These are phyloP conservation scores for Lumnitzera racemosa DNA, from an alignment of 345 rosid genomes.

Conservation along the genomic window DNA sequence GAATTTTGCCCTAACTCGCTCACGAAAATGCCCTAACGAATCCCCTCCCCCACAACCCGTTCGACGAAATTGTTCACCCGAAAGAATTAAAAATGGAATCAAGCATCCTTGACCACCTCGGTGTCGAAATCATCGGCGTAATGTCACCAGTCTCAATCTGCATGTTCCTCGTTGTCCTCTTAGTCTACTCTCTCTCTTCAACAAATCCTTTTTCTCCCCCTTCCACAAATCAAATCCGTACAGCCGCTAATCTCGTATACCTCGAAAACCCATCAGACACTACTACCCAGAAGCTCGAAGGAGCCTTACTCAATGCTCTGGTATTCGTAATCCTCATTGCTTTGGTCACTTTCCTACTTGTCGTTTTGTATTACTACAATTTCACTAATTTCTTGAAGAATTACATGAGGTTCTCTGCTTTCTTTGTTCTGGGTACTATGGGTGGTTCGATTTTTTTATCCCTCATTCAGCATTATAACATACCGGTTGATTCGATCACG, in stretches of 20 bases:
- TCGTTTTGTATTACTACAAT: constrained; percentile 84
- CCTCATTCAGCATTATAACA: constrained; percentile 67
- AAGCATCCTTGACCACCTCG: constrained; percentile 64
- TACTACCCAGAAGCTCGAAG: constrained; percentile 72
- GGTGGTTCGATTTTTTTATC: constrained; percentile 87
- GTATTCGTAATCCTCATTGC: constrained; percentile 79
- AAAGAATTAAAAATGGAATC: constrained; percentile 37
- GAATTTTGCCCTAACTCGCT: too few species aligned
- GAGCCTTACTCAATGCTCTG: constrained; percentile 73
- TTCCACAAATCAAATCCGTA: constrained; percentile 55
- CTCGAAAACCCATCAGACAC: constrained; percentile 76
- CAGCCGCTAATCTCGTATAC: constrained; percentile 94
- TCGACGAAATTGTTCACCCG: constrained; percentile 8
- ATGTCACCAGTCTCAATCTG: constrained; percentile 96
- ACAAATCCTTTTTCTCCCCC: constrained; percentile 35
- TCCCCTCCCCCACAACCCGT: constrained; percentile 7
- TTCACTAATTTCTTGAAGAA: constrained; percentile 87
- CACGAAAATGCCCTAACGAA: too few species aligned
- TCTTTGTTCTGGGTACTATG: constrained; percentile 73
- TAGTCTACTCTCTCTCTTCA: constrained; percentile 77
- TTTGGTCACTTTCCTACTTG: constrained; percentile 71
- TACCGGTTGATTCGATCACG: constrained; percentile 80
- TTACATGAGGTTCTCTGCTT: constrained; percentile 92
- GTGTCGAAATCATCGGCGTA: constrained; percentile 86
- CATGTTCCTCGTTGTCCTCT: constrained; percentile 88